Conservation (phyloP, 805 yeast species). For the Yarrowia keelungensis region DNA sequence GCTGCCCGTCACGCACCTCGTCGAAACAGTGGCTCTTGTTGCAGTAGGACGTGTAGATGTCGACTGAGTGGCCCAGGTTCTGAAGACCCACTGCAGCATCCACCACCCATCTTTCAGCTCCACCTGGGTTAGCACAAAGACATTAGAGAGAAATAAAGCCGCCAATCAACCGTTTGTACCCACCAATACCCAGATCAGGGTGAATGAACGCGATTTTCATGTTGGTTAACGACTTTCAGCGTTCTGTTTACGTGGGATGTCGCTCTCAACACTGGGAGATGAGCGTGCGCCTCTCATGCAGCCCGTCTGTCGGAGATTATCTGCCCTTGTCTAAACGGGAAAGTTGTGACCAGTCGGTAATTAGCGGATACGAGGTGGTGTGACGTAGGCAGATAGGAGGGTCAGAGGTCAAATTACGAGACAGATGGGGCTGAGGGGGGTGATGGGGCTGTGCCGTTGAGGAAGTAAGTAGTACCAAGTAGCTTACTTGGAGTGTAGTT, state of each 20-base stretch:
- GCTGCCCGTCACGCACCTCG: slow-evolving; percentile 64
- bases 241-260: not conserved
- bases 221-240: not conserved
- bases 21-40: slow-evolving; percentile 89
- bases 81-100: slow-evolving; percentile 93
- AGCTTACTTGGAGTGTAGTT: no score
- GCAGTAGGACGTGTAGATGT: slow-evolving; percentile 87
- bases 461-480: no score
- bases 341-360: not conserved
- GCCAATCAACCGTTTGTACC: slow-evolving; percentile 45
- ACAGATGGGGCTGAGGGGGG: no score
- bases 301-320: slow-evolving; percentile 17
- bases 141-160: no score
- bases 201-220: slow-evolving; percentile 84
- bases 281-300: slow-evolving; percentile 20
- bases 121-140: slow-evolving; percentile 52
- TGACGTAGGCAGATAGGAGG: no score
- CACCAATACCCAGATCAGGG: slow-evolving; percentile 91
- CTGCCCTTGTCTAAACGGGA: not conserved
- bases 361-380: not conserved
- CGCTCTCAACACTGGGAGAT: not conserved
- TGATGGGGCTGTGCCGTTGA: no score
- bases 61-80: slow-evolving; percentile 65
- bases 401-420: no score
- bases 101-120: slow-evolving; percentile 96